These are phyloP conservation scores for Carpinus fangiana DNA, from an alignment of 306 rosid species.

Conservation along the genomic window DNA sequence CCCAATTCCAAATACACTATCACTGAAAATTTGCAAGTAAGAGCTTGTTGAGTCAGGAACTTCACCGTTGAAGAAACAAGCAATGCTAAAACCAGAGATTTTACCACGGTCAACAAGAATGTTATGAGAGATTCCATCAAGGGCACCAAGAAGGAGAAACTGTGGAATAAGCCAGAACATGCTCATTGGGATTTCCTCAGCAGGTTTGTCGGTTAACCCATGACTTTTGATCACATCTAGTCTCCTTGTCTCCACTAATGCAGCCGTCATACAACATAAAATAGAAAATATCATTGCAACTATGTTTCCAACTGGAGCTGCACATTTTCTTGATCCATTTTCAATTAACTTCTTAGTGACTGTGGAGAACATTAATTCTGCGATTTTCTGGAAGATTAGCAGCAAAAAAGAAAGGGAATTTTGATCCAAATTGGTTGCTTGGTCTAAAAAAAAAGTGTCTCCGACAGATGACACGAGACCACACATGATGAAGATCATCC, in stretches of 20 bases:
- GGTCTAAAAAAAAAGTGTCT: constrained; percentile 33
- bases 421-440: constrained; percentile 30
- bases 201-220: constrained; percentile 27
- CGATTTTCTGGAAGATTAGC: neutral
- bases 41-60: neutral
- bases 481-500: constrained; percentile 13
- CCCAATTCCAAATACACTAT: constrained; percentile 29
- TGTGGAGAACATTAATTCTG: neutral
- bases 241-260: constrained; percentile 31
- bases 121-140: neutral
- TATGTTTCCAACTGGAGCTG: neutral
- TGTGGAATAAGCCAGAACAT: constrained; percentile 50
- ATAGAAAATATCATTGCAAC: constrained; percentile 26
- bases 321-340: neutral
- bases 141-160: constrained; percentile 20
- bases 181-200: constrained; percentile 34
- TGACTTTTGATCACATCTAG: constrained; percentile 27
- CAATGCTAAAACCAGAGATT: constrained; percentile 8
- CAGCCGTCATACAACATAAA: constrained; percentile 36
- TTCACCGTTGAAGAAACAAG: neutral
- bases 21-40: neutral
- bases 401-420: constrained; percentile 18
- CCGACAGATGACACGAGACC: constrained; percentile 36
- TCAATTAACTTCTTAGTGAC: neutral
- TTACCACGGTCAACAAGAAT: constrained; percentile 5